Evolutionary conservation across 2,329 filamentous ascomycete genomes (phyloP).

Genomic region (Ceratocystis albifundus): DNA sequence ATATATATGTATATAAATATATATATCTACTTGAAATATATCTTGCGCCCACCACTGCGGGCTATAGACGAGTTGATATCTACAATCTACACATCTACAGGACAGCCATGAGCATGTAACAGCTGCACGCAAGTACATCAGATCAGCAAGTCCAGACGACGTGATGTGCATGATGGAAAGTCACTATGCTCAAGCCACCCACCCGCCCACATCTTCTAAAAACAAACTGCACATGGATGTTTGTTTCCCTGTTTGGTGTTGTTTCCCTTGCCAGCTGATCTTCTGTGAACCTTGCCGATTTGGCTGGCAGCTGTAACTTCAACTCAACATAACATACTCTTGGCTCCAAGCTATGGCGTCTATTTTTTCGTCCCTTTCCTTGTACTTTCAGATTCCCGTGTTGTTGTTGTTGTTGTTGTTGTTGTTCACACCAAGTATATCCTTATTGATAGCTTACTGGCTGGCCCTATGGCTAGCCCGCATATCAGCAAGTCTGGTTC

Average conservation of each 20-base stretch:
- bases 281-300: background rate
- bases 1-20: too few relatives aligned
- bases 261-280: conserved; percentile 1
- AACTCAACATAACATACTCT: background rate
- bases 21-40: background rate
- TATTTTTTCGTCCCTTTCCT: background rate
- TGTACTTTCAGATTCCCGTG: background rate
- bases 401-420: background rate
- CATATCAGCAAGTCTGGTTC: background rate
- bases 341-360: background rate
- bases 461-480: background rate
- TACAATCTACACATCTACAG: too few relatives aligned
- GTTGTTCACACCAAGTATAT: background rate
- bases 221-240: background rate
- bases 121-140: background rate
- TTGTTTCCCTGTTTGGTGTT: background rate
- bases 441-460: background rate
- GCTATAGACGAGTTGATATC: too few relatives aligned
- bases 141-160: too few relatives aligned
- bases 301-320: conserved; percentile 3
- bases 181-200: too few relatives aligned
- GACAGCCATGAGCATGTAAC: too few relatives aligned
- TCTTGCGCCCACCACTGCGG: background rate
- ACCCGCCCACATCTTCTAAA: too few relatives aligned
- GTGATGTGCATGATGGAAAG: too few relatives aligned